phyloP scores from a whole-genome alignment of 306 rosid species.

The Quercus gilva region DNA sequence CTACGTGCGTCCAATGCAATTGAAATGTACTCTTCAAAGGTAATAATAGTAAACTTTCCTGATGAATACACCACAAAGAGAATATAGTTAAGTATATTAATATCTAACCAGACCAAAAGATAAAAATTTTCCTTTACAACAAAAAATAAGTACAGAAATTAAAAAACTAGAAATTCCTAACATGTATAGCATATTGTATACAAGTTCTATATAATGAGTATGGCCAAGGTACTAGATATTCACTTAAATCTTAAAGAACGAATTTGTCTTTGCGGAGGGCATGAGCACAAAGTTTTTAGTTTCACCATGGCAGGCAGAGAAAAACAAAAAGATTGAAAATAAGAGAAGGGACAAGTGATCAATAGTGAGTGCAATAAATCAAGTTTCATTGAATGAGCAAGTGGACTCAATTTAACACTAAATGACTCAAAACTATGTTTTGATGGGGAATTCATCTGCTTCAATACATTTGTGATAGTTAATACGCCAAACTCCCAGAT shows the following conservation, averaged over 20 bases:
- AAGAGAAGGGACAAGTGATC: neutral
- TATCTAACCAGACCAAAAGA: neutral
- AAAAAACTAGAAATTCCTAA: neutral
- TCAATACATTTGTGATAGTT: neutral
- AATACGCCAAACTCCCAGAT: neutral
- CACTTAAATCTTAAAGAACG: neutral
- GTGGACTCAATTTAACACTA: neutral
- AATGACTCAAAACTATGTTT: neutral
- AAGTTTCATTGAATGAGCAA: neutral
- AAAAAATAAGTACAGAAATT: too few relatives aligned
- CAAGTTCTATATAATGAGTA: neutral
- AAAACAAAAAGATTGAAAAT: neutral
- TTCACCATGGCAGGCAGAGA: neutral
- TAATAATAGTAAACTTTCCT: conserved; percentile 74
- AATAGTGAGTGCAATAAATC: neutral
- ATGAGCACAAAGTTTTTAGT: neutral
- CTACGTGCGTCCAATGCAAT: conserved; percentile 82
- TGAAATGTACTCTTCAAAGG: conserved; percentile 86
- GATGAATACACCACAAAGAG: conserved; percentile 28
- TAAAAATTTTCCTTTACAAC: neutral
- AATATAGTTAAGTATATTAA: neutral
- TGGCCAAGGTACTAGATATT: neutral
- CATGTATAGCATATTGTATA: neutral
- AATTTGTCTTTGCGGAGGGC: neutral
- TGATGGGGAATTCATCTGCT: neutral